Conservation (phyloP, 257 asterid species). For the Haberlea rhodopensis region DNA sequence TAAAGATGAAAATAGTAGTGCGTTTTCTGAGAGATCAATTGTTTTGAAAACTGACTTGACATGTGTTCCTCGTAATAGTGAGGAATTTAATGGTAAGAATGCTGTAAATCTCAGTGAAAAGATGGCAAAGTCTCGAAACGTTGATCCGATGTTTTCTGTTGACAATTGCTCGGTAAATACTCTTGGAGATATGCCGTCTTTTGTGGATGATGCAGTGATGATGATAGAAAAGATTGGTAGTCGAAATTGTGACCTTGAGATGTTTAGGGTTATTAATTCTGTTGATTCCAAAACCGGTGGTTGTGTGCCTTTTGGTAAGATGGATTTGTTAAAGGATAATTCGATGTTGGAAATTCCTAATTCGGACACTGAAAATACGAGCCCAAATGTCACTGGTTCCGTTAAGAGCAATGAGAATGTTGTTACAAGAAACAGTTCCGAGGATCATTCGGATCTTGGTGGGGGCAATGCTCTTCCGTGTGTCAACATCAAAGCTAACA, state of each 20-base stretch:
- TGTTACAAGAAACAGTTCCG: not conserved
- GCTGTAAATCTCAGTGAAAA: not conserved
- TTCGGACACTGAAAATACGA: not conserved
- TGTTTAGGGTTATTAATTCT: not conserved
- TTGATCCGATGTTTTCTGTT: conserved; percentile 12
- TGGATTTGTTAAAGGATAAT: not conserved
- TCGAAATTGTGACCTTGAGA: not conserved
- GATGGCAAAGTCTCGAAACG: conserved; percentile 10
- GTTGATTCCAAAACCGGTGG: not conserved
- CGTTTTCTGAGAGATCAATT: conserved; percentile 20
- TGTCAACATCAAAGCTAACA: conserved; percentile 19
- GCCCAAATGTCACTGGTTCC: not conserved
- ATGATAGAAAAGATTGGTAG: not conserved
- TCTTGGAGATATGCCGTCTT: not conserved
- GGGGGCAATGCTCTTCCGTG: not conserved
- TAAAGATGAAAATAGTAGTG: conserved; percentile 23
- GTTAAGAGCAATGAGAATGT: conserved; percentile 8
- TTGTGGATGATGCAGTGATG: too few species aligned
- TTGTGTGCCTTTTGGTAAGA: not conserved
- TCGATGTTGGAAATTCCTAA: not conserved
- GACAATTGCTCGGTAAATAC: conserved; percentile 12
- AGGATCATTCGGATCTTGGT: not conserved
- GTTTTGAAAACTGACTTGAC: conserved; percentile 22
- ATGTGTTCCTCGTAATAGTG: conserved; percentile 15
- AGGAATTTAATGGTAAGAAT: not conserved